Conservation (phyloP, 1,284 basidiomycete genomes). For the Leccinum pachyderme region DNA sequence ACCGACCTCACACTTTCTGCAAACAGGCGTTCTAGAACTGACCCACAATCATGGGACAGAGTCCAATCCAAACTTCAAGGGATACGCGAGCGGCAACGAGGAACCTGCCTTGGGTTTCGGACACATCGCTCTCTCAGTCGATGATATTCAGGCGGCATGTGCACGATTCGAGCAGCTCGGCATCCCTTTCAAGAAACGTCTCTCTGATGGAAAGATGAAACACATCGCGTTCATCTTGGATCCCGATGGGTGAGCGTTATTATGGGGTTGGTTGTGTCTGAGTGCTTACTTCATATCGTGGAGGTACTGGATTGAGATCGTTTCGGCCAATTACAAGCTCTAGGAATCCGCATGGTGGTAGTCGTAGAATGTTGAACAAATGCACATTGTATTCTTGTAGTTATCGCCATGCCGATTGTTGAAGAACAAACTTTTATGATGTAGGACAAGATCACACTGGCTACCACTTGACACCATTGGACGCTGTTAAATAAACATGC, state of each 20-base stretch:
- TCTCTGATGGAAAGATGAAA: conserved; percentile 84
- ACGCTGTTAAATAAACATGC: too few species aligned
- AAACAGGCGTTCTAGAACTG: conserved; percentile 75
- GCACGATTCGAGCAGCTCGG: conserved; percentile 80
- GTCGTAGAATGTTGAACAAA: neutral
- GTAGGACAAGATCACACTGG: too few species aligned
- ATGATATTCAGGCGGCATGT: conserved; percentile 83
- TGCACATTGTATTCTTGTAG: neutral
- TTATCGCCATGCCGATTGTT: neutral
- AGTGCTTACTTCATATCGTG: neutral
- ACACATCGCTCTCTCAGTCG: conserved; percentile 85
- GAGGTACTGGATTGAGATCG: neutral
- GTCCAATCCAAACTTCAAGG: conserved; percentile 70
- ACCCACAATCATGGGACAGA: conserved; percentile 93
- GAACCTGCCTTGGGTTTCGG: conserved; percentile 85
- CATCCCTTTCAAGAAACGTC: conserved; percentile 87
- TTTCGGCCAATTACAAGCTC: neutral
- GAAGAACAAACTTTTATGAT: neutral
- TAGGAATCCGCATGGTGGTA: neutral
- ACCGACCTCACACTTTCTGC: neutral
- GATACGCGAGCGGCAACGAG: conserved; percentile 80
- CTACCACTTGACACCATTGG: too few species aligned
- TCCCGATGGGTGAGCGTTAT: conserved; percentile 67
- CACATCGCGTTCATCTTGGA: conserved; percentile 88
- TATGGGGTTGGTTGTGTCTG: neutral